Evolutionary conservation across 2,329 filamentous ascomycete species (phyloP).

Genomic region (Xylariaceae sp.): DNA sequence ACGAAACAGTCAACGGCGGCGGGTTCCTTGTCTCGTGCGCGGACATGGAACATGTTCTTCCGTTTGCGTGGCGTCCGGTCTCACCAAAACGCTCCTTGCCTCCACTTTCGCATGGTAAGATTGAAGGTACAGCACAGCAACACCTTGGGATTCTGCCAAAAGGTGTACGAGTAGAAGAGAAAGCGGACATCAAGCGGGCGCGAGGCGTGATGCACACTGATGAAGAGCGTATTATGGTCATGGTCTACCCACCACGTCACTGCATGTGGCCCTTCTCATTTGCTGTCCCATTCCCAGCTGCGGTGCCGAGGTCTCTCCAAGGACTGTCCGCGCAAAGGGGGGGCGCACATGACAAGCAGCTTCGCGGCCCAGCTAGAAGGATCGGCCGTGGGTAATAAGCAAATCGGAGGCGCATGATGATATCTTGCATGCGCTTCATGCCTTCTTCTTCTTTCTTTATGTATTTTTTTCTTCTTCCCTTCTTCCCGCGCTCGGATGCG

Average conservation of each 20-base stretch:
- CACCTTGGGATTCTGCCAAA: neutral
- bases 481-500: neutral
- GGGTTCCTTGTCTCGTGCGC: conserved; percentile 1
- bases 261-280: neutral
- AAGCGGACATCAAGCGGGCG: neutral
- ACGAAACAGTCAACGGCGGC: neutral
- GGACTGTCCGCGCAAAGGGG: conserved; percentile 10
- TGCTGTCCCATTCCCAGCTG: conserved; percentile 8
- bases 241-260: neutral
- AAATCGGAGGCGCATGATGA: conserved; percentile 1
- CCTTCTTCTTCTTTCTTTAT: neutral
- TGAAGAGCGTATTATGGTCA: neutral
- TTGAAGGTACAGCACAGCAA: neutral
- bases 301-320: conserved; percentile 5
- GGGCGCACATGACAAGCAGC: conserved; percentile 16
- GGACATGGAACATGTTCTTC: conserved; percentile 7
- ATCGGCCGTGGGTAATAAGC: conserved; percentile 4
- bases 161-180: neutral
- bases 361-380: conserved; percentile 16
- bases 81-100: conserved; percentile 11
- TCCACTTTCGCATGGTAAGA: conserved; percentile 7
- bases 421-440: conserved; percentile 5
- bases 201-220: neutral
- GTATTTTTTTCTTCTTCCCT: neutral
- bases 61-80: conserved; percentile 18